Conservation (phyloP, 2,329 filamentous ascomycete species). For the Aspergillus cejpii region DNA sequence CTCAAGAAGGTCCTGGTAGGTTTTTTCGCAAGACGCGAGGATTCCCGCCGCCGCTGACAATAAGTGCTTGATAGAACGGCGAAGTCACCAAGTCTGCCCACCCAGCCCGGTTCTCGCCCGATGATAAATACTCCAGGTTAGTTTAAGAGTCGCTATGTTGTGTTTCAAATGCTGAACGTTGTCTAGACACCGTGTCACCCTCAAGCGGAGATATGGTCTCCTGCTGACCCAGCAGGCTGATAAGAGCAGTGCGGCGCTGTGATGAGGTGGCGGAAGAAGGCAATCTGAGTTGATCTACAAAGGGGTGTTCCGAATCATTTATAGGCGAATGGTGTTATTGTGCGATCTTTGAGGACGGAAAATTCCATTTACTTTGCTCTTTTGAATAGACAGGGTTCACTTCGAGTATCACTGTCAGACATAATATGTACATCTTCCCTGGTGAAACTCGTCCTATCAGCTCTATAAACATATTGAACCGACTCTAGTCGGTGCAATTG, state of each 20-base stretch:
- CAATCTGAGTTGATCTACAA: constrained; percentile 20
- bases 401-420: background rate
- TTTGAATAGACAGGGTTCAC: background rate
- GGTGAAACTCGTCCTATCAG: constrained; percentile 12
- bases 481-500: constrained; percentile 1
- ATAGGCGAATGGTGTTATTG: constrained; percentile 38
- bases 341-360: constrained; percentile 24
- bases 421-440: background rate
- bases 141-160: constrained; percentile 13
- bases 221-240: constrained; percentile 71
- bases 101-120: constrained; percentile 91
- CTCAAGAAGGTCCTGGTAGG: constrained; percentile 63
- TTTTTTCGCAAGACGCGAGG: background rate
- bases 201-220: constrained; percentile 88
- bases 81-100: constrained; percentile 94
- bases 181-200: constrained; percentile 74
- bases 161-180: constrained; percentile 6
- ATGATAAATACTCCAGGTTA: constrained; percentile 90
- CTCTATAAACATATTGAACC: constrained; percentile 1
- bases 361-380: constrained; percentile 15
- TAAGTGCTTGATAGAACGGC: constrained; percentile 45
- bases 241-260: constrained; percentile 33
- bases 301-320: constrained; percentile 24
- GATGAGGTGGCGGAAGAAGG: constrained; percentile 14
- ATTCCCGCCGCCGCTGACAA: constrained; percentile 30